Evolutionary conservation across 2,329 filamentous ascomycete species (phyloP).

Genomic region (Pseudogymnoascus sp.): DNA sequence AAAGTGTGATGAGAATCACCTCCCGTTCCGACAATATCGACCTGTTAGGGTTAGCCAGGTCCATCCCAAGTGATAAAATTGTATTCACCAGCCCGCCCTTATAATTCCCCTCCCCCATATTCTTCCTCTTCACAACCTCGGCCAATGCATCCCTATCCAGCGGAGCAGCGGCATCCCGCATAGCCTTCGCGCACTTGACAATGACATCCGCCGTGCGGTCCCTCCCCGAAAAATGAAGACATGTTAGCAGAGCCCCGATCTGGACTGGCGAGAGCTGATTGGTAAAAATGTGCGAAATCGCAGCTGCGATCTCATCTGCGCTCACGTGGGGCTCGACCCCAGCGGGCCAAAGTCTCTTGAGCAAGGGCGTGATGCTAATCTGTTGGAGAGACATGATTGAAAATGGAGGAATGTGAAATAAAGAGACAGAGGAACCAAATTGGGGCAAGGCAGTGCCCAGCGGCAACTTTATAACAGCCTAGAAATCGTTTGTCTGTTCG

Average conservation of each 20-base stretch:
- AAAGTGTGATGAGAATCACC: constrained; percentile 96
- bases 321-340: constrained; percentile 45
- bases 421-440: background rate
- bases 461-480: background rate
- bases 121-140: constrained; percentile 51
- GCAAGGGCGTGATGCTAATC: constrained; percentile 56
- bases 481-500: background rate
- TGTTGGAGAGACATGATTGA: background rate
- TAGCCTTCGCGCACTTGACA: constrained; percentile 71
- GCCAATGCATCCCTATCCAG: constrained; percentile 59
- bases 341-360: constrained; percentile 62
- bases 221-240: constrained; percentile 81
- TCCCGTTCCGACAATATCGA: constrained; percentile 95
- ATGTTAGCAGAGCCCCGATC: constrained; percentile 77
- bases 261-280: constrained; percentile 84
- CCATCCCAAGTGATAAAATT: constrained; percentile 2
- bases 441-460: background rate
- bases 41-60: constrained; percentile 21
- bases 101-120: constrained; percentile 64
- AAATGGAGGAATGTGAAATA: background rate
- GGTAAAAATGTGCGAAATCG: constrained; percentile 85
- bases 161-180: constrained; percentile 70
- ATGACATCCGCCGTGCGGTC: constrained; percentile 81
- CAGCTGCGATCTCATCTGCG: constrained; percentile 77
- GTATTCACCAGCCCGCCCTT: constrained; percentile 68